Percentiles rank a stretch among this genome's conserved stretches.
These are phyloP conservation scores for Salisapilia sapeloensis DNA, from an alignment of 352 stramenopile species.

Conservation along the genomic window DNA sequence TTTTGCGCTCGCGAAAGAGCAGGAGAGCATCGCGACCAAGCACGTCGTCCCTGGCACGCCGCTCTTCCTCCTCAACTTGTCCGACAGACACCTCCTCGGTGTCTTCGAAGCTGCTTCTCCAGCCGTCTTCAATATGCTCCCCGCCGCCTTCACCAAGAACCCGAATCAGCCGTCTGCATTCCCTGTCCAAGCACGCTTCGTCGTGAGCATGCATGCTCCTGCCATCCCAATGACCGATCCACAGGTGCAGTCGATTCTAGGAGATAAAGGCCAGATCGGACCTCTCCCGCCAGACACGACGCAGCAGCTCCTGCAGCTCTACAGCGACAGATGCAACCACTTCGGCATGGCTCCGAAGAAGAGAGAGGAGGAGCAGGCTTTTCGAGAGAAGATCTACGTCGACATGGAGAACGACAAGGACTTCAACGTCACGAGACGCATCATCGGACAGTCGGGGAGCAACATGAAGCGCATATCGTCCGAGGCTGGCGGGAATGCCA, in stretches of 20 bases:
- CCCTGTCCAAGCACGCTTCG: constrained; percentile 60
- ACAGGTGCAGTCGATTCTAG: constrained; percentile 50
- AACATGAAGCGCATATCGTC: constrained; percentile 82
- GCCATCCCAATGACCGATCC: constrained; percentile 48
- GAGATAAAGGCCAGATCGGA: constrained; percentile 34
- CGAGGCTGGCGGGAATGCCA: constrained; percentile 60
- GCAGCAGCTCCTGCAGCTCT: constrained; percentile 54
- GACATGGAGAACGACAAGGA: constrained; percentile 78
- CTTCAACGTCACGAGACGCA: constrained; percentile 68
- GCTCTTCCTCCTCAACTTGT: constrained; percentile 77
- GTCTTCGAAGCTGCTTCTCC: constrained; percentile 74
- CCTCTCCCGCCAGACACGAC: constrained; percentile 43
- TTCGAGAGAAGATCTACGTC: constrained; percentile 62
- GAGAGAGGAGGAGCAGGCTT: constrained; percentile 9
- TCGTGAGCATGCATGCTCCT: constrained; percentile 47
- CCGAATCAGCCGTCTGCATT: constrained; percentile 39
- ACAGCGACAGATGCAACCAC: constrained; percentile 37
- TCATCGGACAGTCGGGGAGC: constrained; percentile 59
- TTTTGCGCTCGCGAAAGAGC: constrained; percentile 57
- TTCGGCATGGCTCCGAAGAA: constrained; percentile 21
- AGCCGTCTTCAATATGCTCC: constrained; percentile 57
- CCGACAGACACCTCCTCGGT: constrained; percentile 66
- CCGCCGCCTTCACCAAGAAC: constrained; percentile 45
- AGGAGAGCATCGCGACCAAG: constrained; percentile 38
- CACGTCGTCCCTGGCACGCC: constrained; percentile 56